Evolutionary conservation across 345 rosid species (phyloP).

Genomic region (Populus simonii): DNA sequence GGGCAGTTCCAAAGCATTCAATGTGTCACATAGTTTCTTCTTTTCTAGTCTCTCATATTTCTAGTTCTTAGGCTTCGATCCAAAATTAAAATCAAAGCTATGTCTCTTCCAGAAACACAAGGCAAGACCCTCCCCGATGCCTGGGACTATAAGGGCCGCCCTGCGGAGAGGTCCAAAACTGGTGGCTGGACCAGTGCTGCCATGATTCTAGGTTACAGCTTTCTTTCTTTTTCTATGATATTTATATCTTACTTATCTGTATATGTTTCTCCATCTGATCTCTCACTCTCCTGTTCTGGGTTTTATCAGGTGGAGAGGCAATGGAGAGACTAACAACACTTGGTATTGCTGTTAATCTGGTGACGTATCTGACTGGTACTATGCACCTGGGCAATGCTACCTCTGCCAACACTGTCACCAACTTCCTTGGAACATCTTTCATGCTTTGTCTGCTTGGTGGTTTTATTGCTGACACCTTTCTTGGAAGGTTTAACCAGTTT

Average conservation of each 20-base stretch:
- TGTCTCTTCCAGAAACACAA: conserved; percentile 44
- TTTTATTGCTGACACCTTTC: conserved; percentile 87
- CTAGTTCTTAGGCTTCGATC: not conserved
- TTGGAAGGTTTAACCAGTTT: conserved; percentile 57
- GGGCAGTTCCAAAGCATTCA: conserved; percentile 9
- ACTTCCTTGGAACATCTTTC: conserved; percentile 93
- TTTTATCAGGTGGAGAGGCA: conserved; percentile 59
- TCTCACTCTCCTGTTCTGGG: not conserved
- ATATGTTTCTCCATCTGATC: too few relatives aligned
- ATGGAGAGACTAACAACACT: conserved; percentile 89
- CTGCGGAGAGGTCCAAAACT: conserved; percentile 54
- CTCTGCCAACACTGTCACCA: conserved; percentile 82
- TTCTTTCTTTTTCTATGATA: not conserved
- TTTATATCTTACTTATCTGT: not conserved
- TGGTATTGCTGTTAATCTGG: conserved; percentile 88
- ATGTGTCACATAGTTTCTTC: not conserved
- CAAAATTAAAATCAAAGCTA: not conserved
- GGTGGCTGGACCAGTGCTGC: conserved; percentile 95
- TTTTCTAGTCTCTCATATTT: not conserved
- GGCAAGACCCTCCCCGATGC: conserved; percentile 61
- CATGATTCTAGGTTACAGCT: conserved; percentile 69
- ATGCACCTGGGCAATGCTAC: conserved; percentile 90
- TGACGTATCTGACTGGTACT: conserved; percentile 82
- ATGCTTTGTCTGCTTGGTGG: conserved; percentile 95
- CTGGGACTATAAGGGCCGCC: conserved; percentile 89